Percentiles rank a stretch among this genome's conserved stretches.
Evolutionary conservation across 495 filamentous ascomycete genomes (phyloP).

Genomic region (Penicillium roqueforti): DNA sequence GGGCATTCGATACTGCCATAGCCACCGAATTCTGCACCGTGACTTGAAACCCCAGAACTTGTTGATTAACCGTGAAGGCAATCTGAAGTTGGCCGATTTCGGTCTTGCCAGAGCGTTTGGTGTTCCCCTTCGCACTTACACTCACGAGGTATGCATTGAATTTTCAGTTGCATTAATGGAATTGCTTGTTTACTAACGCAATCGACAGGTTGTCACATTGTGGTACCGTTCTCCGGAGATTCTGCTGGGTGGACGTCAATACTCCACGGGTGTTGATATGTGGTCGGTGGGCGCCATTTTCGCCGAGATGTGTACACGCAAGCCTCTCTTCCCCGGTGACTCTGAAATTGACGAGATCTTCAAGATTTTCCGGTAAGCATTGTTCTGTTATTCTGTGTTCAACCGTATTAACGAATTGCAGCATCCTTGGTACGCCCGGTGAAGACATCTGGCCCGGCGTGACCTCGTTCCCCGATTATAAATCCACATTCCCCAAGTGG

Average conservation of each 20-base stretch:
- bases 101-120: slow-evolving; percentile 94
- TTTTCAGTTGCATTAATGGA: background rate
- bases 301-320: slow-evolving; percentile 98
- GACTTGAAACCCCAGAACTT: slow-evolving; percentile 98
- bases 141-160: slow-evolving; percentile 66
- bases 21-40: slow-evolving; percentile 88
- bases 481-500: slow-evolving; percentile 96
- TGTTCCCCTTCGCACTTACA: slow-evolving; percentile 93
- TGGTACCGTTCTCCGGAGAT: slow-evolving; percentile 99
- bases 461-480: slow-evolving; percentile 96
- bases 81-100: slow-evolving; percentile 97
- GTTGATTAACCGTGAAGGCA: slow-evolving; percentile 89
- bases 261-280: slow-evolving; percentile 98
- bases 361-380: slow-evolving; percentile 88
- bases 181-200: slow-evolving; percentile 4
- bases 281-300: slow-evolving; percentile 99
- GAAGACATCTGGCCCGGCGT: slow-evolving; percentile 93
- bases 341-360: slow-evolving; percentile 99
- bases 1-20: slow-evolving; percentile 92
- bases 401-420: slow-evolving; percentile 29
- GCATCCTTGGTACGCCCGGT: slow-evolving; percentile 84
- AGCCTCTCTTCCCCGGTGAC: slow-evolving; percentile 95
- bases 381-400: background rate
- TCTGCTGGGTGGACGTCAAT: slow-evolving; percentile 92
- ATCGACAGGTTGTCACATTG: slow-evolving; percentile 77